Evolutionary conservation across 768 basidiomycete genomes (phyloP), one percentile per base, ranked within the genome.

Genomic region (Leccinum olivaceopallidum): DNA sequence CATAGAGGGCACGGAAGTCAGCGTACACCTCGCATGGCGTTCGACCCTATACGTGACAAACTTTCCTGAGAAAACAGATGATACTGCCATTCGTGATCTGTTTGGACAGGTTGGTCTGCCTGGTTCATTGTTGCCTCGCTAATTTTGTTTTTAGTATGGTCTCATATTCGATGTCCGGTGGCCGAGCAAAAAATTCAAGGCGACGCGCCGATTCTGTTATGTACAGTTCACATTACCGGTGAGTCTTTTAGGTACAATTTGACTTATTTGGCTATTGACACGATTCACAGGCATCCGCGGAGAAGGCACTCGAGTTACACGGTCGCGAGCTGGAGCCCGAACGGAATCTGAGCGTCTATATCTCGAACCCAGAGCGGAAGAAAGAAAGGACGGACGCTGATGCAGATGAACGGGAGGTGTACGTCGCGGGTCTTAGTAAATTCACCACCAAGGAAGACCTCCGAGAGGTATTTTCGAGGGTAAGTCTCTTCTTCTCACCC

Each of bases 151-250:
- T 1, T 58, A 97, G 94, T 95, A 90, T 74, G 97, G 97, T 10
- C 83, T 81, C 5, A 83, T 99, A 57, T 92, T 98, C 61, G 95
- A 98, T 64, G 90, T 94, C 18, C 90, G 97, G 34, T 98, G 96
- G 96, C 97, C 97, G 6, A 95, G 94, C 76, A 95, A 95, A 71
- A 97, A 97, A 71, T 95, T 94, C 81, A 96, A 95, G 75, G 86
- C 78, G 59, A 89, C 90, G 2, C 80, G 97, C 37, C 83, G 97
- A 48, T 98, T 99, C 73, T 95, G 93, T 69, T 99, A 98, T 72
- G 80, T 99, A 1, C 97, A 98, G 63, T 98, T 85, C 70, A 88
- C 88, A 2, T 86, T 86, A 20, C 92, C 93, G 0, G 95, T 94
- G 59, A 55, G 89, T 78, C 48, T 30, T 7, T 34, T 36, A n/a